Evolutionary conservation across 2,329 filamentous ascomycete species (phyloP).

Genomic region (Apiospora aurea): DNA sequence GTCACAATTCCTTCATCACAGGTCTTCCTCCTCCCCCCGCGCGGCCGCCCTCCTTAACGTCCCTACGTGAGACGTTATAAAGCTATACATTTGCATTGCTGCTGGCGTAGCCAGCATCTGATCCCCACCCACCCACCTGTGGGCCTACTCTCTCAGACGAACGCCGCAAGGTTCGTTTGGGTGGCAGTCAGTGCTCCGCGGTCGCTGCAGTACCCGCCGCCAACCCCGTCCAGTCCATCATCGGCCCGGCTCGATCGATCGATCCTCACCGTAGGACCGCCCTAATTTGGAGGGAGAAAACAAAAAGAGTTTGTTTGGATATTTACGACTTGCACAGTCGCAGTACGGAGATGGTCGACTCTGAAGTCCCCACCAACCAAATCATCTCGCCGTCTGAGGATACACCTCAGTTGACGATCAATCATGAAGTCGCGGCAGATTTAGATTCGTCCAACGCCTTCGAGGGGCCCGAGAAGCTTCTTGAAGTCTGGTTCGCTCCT

Average conservation of each 20-base stretch:
- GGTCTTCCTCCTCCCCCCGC: slow-evolving; percentile 82
- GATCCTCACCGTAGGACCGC: slow-evolving; percentile 10
- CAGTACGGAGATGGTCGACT: slow-evolving; percentile 79
- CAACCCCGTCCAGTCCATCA: slow-evolving; percentile 32
- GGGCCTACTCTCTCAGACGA: slow-evolving; percentile 98
- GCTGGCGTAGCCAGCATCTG: slow-evolving; percentile 88
- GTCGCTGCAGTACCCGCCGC: slow-evolving; percentile 53
- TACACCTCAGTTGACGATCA: slow-evolving; percentile 93
- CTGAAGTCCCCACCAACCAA: slow-evolving; percentile 80
- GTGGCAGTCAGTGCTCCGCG: slow-evolving; percentile 97
- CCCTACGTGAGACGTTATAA: slow-evolving; percentile 70
- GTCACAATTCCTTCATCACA: slow-evolving; percentile 89
- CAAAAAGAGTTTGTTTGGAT: slow-evolving; percentile 24
- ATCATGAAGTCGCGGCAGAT: slow-evolving; percentile 90
- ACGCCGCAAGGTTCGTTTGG: slow-evolving; percentile 96
- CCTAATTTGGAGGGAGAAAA: slow-evolving; percentile 22
- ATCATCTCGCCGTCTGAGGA: slow-evolving; percentile 83
- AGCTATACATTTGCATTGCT: slow-evolving; percentile 59
- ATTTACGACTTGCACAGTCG: slow-evolving; percentile 27
- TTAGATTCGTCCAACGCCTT: slow-evolving; percentile 96
- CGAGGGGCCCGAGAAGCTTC: slow-evolving; percentile 96
- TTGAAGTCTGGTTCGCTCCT: slow-evolving; percentile 97
- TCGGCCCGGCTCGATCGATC: slow-evolving; percentile 33
- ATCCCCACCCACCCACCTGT: slow-evolving; percentile 70
- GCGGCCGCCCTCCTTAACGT: slow-evolving; percentile 92